Percentiles rank a stretch among this genome's conserved stretches.
Conservation (phyloP, 2,329 filamentous ascomycete genomes). For the Dactylellina leptospora region DNA sequence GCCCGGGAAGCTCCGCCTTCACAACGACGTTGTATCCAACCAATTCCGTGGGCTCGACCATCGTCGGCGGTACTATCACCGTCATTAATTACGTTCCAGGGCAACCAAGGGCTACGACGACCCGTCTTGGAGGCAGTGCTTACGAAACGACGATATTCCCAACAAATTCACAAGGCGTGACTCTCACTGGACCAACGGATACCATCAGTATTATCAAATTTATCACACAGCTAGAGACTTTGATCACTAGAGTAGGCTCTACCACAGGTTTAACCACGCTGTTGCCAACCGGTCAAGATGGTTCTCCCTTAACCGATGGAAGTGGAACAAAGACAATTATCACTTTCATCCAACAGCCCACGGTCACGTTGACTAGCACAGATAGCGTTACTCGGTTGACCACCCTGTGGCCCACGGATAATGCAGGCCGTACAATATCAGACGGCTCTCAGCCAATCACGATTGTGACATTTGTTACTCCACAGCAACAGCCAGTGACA, state of each 20-base stretch:
- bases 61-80: neutral
- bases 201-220: neutral
- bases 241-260: neutral
- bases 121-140: neutral
- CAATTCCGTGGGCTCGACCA: neutral
- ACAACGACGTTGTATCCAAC: neutral
- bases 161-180: neutral
- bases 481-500: neutral
- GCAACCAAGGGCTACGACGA: neutral
- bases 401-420: neutral
- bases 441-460: neutral
- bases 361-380: neutral
- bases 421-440: neutral
- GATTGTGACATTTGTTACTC: neutral
- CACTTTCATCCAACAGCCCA: neutral
- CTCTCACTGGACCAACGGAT: neutral
- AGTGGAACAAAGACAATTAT: neutral
- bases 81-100: neutral
- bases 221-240: neutral
- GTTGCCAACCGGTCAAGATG: neutral
- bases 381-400: neutral
- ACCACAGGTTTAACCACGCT: neutral
- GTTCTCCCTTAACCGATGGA: neutral
- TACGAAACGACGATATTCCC: neutral
- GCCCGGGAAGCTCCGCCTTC: neutral